Evolutionary conservation across 306 rosid genomes (phyloP), one percentile per base, ranked within the genome.

Genomic region (Pterocarpus santalinus): DNA sequence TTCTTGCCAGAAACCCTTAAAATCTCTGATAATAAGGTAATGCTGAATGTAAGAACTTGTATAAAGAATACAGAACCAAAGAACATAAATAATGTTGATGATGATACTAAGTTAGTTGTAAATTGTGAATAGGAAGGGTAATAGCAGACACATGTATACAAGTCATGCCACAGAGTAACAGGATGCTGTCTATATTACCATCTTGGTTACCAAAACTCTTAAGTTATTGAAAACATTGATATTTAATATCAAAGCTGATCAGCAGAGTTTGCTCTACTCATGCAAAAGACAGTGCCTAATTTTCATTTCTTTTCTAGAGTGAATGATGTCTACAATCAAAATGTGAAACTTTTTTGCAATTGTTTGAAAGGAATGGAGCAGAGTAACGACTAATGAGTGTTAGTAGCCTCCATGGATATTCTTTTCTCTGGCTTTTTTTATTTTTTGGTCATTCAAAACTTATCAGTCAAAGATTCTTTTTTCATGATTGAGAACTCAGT

Each of bases 1-100:
- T 41, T 83, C 85, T 85, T 88, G 13, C 89, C 89, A 73, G 89
- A 75, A 71, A 81, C 83, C 77, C 86, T 82, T 51, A 84, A 62
- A 78, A 88, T 86, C 85, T 88, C 91, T 88, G 86, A 43, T 38
- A 71, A 13, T 2, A 76, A 75, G 46, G 47, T 7, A 49, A 70
- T 44, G 15, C 16, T 51, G 39, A 80, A 38, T 43, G 43, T 58
- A 70, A 85, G 60, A 76, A 58, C 66, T 64, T 10, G 75, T 62
- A 60, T 68, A 39, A 16, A 55, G 33, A 69, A 30, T 17, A 77
- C 3, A 60, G 36, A 60, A 77, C 57, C 71, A 63, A 76, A 61
- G 35, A 76, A 62, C 53, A 73, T 17, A 17, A 72, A 16, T 51
- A 30, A 41, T 61, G 33, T n/a, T 10, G 58, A 65, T 57, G 52